A percentile compares a stretch with the other conserved stretches of the same genome.
These are phyloP conservation scores for Fallopia convolvulus DNA, from an alignment of 148 eudicot genomes.

Conservation along the genomic window DNA sequence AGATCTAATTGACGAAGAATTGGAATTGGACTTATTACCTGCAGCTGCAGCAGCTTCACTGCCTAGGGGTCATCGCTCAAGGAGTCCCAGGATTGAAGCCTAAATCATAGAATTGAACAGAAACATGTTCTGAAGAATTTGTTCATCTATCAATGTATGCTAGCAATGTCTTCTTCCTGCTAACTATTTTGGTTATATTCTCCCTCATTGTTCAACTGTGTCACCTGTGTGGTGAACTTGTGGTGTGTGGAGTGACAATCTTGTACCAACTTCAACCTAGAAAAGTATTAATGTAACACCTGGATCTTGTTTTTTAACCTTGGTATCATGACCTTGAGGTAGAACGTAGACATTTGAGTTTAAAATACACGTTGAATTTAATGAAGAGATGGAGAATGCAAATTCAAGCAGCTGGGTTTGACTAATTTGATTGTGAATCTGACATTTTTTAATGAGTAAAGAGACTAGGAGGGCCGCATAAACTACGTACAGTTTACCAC, in stretches of 20 bases:
- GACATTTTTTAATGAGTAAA: no score
- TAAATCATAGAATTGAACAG: not conserved
- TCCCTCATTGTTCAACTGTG: not conserved
- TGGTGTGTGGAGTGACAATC: not conserved
- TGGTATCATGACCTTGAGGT: not conserved
- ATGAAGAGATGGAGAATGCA: no score
- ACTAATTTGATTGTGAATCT: no score
- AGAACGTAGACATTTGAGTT: slow-evolving; percentile 4
- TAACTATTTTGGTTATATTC: not conserved
- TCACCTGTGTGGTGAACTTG: not conserved
- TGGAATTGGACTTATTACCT: no score
- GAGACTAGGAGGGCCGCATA: no score
- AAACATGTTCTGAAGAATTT: not conserved
- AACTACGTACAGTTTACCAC: no score
- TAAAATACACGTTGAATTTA: no score
- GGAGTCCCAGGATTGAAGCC: slow-evolving; percentile 56
- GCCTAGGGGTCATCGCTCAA: slow-evolving; percentile 49
- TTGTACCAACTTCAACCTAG: not conserved
- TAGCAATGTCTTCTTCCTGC: slow-evolving; percentile 1
- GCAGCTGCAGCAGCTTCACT: slow-evolving; percentile 58
- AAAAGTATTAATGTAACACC: not conserved
- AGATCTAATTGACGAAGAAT: no score
- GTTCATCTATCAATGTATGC: not conserved
- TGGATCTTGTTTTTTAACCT: not conserved
- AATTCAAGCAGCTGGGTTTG: no score